A percentile compares a stretch with the other conserved stretches of the same genome.
These are phyloP conservation scores for Singerocomus inundabilis DNA, from an alignment of 1,284 basidiomycete species.

Conservation along the genomic window DNA sequence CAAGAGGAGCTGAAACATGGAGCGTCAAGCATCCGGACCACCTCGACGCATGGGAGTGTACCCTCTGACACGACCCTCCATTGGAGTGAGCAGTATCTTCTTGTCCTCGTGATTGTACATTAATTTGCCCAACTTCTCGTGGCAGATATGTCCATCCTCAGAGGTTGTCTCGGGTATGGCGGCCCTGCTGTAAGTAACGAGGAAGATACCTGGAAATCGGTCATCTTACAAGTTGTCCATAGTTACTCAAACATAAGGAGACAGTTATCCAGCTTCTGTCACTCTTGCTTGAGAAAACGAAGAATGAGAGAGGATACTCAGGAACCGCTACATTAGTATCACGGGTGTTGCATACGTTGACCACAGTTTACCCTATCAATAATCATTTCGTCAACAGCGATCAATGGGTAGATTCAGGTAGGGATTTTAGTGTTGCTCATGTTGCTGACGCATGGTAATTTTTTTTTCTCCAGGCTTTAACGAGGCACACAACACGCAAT, in stretches of 20 bases:
- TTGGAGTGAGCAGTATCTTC: slow-evolving; percentile 69
- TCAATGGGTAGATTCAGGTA: slow-evolving; percentile 80
- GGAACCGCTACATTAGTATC: slow-evolving; percentile 80
- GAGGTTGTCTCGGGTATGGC: slow-evolving; percentile 76
- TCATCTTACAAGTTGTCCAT: slow-evolving; percentile 9
- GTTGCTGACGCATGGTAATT: not conserved
- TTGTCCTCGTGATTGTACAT: not conserved
- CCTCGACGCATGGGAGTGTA: slow-evolving; percentile 77
- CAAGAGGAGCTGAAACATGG: slow-evolving; percentile 86
- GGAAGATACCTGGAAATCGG: not conserved
- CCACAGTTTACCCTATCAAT: slow-evolving; percentile 79
- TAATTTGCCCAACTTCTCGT: slow-evolving; percentile 7
- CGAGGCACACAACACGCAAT: slow-evolving; percentile 69
- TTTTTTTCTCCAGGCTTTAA: slow-evolving; percentile 57
- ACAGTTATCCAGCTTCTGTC: slow-evolving; percentile 69
- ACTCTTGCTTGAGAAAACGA: slow-evolving; percentile 75
- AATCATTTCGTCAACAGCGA: slow-evolving; percentile 81
- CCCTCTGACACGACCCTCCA: slow-evolving; percentile 91
- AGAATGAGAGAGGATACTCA: slow-evolving; percentile 88
- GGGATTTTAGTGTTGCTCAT: slow-evolving; percentile 18
- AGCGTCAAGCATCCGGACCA: slow-evolving; percentile 89
- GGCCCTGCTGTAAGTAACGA: slow-evolving; percentile 53
- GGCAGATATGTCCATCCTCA: slow-evolving; percentile 73
- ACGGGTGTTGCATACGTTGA: slow-evolving; percentile 75
- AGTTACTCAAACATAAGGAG: slow-evolving; percentile 73